phyloP scores from a whole-genome alignment of 2,329 filamentous ascomycete genomes.

The Venturia pyrina region DNA sequence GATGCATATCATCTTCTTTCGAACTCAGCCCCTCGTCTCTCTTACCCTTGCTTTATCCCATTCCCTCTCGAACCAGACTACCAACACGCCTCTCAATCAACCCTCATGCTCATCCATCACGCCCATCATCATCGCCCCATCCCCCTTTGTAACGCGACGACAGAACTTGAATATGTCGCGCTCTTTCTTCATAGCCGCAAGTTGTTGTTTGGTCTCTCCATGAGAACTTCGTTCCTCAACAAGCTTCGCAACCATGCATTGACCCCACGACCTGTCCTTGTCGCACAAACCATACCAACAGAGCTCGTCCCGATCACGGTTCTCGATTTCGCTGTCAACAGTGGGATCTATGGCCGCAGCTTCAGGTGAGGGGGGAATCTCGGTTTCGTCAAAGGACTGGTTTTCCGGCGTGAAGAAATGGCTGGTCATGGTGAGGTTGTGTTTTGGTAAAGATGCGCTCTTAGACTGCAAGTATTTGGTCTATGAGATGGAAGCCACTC shows the following conservation, averaged over 20 bases:
- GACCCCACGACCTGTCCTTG: neutral
- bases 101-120: neutral
- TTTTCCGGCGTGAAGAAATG: neutral
- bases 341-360: too few relatives aligned
- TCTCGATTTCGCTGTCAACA: too few relatives aligned
- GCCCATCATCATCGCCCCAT: neutral
- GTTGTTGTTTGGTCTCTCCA: neutral
- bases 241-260: neutral
- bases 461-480: too few relatives aligned
- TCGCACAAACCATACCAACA: neutral
- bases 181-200: neutral
- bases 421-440: neutral
- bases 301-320: neutral
- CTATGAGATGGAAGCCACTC: too few relatives aligned
- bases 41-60: too few relatives aligned
- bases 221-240: neutral
- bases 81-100: neutral
- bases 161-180: neutral
- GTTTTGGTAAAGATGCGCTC: neutral
- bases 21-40: neutral
- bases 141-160: neutral
- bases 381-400: neutral
- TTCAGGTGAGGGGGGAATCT: neutral
- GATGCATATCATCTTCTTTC: neutral
- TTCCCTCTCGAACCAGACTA: neutral